phyloP scores from a whole-genome alignment of 257 asterid genomes.

The Dorcoceras hygrometricum region DNA sequence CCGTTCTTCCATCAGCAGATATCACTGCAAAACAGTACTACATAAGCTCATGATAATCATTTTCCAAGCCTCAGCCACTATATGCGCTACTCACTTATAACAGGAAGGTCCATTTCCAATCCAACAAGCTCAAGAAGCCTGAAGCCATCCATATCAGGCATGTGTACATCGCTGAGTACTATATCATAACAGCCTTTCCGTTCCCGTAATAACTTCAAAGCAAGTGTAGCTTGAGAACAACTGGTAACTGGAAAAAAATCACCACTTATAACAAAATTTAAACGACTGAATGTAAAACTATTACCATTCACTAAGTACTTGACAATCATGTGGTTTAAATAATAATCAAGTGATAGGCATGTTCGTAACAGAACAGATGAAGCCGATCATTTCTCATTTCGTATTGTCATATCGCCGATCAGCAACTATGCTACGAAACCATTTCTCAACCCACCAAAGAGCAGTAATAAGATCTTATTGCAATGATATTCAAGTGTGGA shows the following conservation, averaged over 20 bases:
- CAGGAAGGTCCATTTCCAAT: constrained; percentile 94
- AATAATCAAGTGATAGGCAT: constrained; percentile 2
- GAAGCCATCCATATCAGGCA: constrained; percentile 99
- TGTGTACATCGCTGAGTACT: constrained; percentile 87
- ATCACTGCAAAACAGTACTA: constrained; percentile 57
- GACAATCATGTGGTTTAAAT: constrained; percentile 5
- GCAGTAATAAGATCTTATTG: background rate
- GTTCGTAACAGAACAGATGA: constrained; percentile 4
- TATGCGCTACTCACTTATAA: constrained; percentile 65
- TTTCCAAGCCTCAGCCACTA: constrained; percentile 16
- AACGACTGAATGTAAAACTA: constrained; percentile 13
- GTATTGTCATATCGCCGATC: background rate
- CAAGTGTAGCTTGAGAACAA: constrained; percentile 67
- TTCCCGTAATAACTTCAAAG: constrained; percentile 68
- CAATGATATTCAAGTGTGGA: background rate
- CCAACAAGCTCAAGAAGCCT: constrained; percentile 90
- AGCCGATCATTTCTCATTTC: background rate
- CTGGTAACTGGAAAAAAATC: constrained; percentile 62
- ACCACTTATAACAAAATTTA: constrained; percentile 11
- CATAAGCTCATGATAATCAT: constrained; percentile 26
- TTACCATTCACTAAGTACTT: background rate
- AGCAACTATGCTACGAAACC: background rate
- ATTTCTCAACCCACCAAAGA: constrained; percentile 1
- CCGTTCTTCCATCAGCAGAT: constrained; percentile 77
- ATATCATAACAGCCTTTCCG: constrained; percentile 71